Base-by-base conservation (phyloP, 2,329 filamentous ascomycete genomes). In the Microdochium paspali region DNA sequence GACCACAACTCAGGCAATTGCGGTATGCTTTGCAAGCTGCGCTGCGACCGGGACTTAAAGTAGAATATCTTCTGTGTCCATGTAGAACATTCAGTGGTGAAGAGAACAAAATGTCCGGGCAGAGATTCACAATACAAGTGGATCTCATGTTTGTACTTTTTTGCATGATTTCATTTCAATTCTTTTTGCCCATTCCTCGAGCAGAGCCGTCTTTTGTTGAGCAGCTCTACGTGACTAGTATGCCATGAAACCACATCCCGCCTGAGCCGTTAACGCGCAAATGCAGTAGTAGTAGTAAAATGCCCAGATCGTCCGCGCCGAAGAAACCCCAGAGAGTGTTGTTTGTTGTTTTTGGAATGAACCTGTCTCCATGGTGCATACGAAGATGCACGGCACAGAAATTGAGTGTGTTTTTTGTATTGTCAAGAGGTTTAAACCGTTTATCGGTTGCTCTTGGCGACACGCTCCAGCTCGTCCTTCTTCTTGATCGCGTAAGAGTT, bases 401-500 rank as follows among this genome's bases (percentile, higher is more conserved):
- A 5, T 21, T 40, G 35, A 40, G 35, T 40, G 35, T 40, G 35
- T 40, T 40, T 40, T 40, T 40, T 35, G 6, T 13, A 18, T 21
- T 40, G 35, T 40, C 42, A 44, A 25, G 42, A 24, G 6, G 21
- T 25, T 44, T 13, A 60, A 58, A 58, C 59, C 58, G 56, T 90
- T 90, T 97, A 98, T 86, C 93, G 88, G 86, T 98, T 98, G 84
- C 83, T 89, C 89, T 98, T 98, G 78, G 93, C 93, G 66, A 98
- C 93, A 93, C 93, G 93, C 87, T 98, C 93, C 79, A 98, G 77
- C 87, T 98, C 94, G 76, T 98, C 93, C 91, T 98, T 98, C 90
- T 98, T 98, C 90, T 98, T 98, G 85, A 98, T 98, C 68, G 94
- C 93, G 74, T 97, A 98, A 62, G 90, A 96, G 90, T 98, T 98